Percentiles rank a stretch among this genome's conserved stretches.
These are phyloP conservation scores for Neolentinus lepideus DNA, from an alignment of 1,284 basidiomycete species.

Conservation along the genomic window DNA sequence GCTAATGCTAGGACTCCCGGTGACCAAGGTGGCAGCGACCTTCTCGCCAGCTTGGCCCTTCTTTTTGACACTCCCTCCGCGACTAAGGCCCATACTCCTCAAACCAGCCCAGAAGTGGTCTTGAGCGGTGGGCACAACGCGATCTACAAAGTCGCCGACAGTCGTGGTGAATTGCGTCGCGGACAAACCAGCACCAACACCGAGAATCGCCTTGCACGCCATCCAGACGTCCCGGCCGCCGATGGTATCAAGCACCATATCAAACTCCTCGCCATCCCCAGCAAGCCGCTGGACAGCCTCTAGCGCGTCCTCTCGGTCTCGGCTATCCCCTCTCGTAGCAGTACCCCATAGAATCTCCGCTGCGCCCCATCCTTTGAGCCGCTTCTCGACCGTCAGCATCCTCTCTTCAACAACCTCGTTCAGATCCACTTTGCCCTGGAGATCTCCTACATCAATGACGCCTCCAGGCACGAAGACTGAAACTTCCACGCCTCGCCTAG, in stretches of 20 bases:
- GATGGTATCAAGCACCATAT: constrained; percentile 75
- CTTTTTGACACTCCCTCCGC: constrained; percentile 17
- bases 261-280: constrained; percentile 55
- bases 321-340: constrained; percentile 7
- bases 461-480: constrained; percentile 54
- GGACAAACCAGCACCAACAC: constrained; percentile 13
- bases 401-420: constrained; percentile 8
- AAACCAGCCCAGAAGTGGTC: constrained; percentile 68
- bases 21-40: neutral
- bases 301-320: constrained; percentile 38
- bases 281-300: constrained; percentile 46
- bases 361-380: constrained; percentile 54
- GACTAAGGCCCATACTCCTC: constrained; percentile 44
- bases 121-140: constrained; percentile 56
- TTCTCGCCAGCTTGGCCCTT: constrained; percentile 6
- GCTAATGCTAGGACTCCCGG: constrained; percentile 5
- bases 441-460: constrained; percentile 22
- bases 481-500: constrained; percentile 53
- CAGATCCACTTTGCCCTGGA: constrained; percentile 11
- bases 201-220: constrained; percentile 55
- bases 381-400: constrained; percentile 36
- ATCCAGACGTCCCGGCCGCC: constrained; percentile 76
- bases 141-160: constrained; percentile 57
- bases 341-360: constrained; percentile 55
- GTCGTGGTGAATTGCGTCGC: constrained; percentile 59